A percentile compares a stretch with the other conserved stretches of the same genome.
Evolutionary conservation across 208 protist species (phyloP).

Genomic region (Trichomonas tenax): DNA sequence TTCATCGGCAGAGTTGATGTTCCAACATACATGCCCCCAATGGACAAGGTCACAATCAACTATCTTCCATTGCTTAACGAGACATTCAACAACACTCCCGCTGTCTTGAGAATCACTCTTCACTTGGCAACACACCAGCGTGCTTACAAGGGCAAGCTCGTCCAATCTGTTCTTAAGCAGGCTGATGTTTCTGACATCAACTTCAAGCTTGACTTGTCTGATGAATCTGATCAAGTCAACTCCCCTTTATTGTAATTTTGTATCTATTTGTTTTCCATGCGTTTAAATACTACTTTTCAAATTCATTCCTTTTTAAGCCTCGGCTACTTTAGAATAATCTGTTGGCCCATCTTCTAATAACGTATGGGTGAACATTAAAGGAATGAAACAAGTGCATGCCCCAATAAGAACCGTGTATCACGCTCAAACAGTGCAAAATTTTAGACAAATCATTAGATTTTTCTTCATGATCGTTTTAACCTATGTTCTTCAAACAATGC

Average conservation of each 20-base stretch:
- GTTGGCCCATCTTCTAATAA: too few relatives aligned
- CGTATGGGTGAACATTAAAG: too few relatives aligned
- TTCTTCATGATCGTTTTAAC: too few relatives aligned
- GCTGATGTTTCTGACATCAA: not conserved
- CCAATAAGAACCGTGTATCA: too few relatives aligned
- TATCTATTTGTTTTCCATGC: not conserved
- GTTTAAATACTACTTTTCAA: too few relatives aligned
- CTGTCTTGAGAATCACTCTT: not conserved
- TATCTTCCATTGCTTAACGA: not conserved
- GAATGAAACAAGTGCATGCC: too few relatives aligned
- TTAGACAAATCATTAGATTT: too few relatives aligned
- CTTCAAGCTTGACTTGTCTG: not conserved
- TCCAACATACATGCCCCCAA: not conserved
- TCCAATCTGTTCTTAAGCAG: not conserved
- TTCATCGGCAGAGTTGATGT: not conserved
- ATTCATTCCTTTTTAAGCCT: too few relatives aligned
- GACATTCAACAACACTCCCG: not conserved
- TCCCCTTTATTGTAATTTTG: not conserved
- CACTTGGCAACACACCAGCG: not conserved
- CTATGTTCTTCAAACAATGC: too few relatives aligned
- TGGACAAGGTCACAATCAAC: not conserved
- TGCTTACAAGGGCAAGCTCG: not conserved
- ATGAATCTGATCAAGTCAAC: not conserved
- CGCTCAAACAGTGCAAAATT: too few relatives aligned
- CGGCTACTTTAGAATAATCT: too few relatives aligned